These are phyloP conservation scores for Neoboletus brunneissimus DNA, from an alignment of 768 basidiomycete genomes.

Conservation along the genomic window DNA sequence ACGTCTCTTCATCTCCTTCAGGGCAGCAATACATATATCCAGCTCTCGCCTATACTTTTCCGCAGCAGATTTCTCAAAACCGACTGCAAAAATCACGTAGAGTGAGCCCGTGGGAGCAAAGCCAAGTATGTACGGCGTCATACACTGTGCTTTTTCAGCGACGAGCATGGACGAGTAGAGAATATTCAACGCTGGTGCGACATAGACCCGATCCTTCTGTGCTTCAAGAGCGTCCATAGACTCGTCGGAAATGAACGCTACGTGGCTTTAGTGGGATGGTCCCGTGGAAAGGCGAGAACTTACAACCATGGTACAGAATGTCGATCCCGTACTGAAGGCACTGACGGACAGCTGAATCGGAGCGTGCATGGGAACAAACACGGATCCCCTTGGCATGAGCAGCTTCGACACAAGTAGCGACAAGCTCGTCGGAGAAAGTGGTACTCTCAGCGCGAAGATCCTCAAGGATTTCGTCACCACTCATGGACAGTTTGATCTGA, in stretches of 20 bases:
- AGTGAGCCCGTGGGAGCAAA: neutral
- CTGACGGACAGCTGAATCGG: slow-evolving; percentile 33
- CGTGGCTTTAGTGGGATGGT: slow-evolving; percentile 7
- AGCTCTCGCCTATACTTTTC: slow-evolving; percentile 32
- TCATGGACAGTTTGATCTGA: slow-evolving; percentile 37
- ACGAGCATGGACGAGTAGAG: slow-evolving; percentile 26
- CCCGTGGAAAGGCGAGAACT: neutral
- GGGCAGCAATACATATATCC: slow-evolving; percentile 31
- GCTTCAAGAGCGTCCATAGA: slow-evolving; percentile 36
- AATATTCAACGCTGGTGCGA: slow-evolving; percentile 34
- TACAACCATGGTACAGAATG: slow-evolving; percentile 30
- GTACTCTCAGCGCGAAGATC: slow-evolving; percentile 34
- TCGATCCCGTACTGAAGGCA: slow-evolving; percentile 37
- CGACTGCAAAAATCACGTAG: slow-evolving; percentile 6
- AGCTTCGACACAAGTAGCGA: slow-evolving; percentile 34
- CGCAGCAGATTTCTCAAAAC: slow-evolving; percentile 17
- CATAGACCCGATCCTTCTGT: slow-evolving; percentile 35
- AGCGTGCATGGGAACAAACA: slow-evolving; percentile 38
- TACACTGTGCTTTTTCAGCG: slow-evolving; percentile 28
- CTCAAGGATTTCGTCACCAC: slow-evolving; percentile 37
- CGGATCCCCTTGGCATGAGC: slow-evolving; percentile 37
- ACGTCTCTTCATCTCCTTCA: slow-evolving; percentile 37
- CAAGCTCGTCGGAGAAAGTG: slow-evolving; percentile 35
- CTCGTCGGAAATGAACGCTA: slow-evolving; percentile 36
- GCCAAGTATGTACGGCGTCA: neutral